Base-by-base conservation (phyloP, 23 red algal genomes). In the Gracilaria caudata region DNA sequence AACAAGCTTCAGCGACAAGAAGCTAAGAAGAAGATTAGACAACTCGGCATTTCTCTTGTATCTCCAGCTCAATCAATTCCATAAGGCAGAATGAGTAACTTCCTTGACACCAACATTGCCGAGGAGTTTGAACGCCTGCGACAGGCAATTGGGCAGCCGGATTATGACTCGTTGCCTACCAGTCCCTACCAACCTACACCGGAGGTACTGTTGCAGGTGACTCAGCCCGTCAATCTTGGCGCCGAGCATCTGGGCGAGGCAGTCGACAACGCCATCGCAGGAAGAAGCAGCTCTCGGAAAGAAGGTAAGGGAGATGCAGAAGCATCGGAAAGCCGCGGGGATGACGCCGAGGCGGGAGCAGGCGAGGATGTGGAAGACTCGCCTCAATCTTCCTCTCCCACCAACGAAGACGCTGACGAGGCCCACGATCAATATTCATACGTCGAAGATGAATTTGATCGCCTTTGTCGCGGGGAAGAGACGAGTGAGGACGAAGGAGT, bases 201-300 rank as follows among this genome's bases (percentile, higher is more conserved):
- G 12, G 61, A 66, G 30, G 61, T 36, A 30, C 12, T 66, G 61
- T 14, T 36, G 32, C 61, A 66, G 61, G 30, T 66, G 14, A 2
- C 61, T 37, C 61, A 66, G 19, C 61, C 61, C 36, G 30, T 66
- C 9, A 35, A 2, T 19, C 61, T 66, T 66, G 61, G 61, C 11
- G 61, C 35, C 36, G 61, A 66, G 30, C 61, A 66, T 30, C 61
- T 29, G 61, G 61, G 61, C 61, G 61, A 66, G 36, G 61, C 26
- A 66, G 16, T 36, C 61, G 35, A 66, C 61, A 16, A 66, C 61
- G 61, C 61, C 61, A 4, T 66, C 61, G 61, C 29, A 2, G 29
- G 23, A 7, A 36, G 30, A 6, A 35, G 11, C 21, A 2, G 30
- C 30, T 13, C 61, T 2, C 30, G 12, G 6, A 7, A 35, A 19